These are phyloP conservation scores for Atkinsonella texensis DNA, from an alignment of 2,329 filamentous ascomycete species.

Conservation along the genomic window DNA sequence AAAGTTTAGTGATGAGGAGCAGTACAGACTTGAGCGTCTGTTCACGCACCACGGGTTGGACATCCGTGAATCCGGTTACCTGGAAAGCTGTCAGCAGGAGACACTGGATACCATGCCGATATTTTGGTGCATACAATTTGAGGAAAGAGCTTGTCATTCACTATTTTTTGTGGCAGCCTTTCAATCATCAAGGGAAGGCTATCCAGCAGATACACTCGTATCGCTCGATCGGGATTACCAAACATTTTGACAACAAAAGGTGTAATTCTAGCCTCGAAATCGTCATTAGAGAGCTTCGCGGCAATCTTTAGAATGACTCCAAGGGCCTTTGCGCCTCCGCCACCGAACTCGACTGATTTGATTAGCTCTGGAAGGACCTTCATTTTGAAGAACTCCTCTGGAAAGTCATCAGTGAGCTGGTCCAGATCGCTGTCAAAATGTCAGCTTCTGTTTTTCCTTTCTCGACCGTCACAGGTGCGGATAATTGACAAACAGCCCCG, in stretches of 20 bases:
- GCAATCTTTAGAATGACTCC: constrained; percentile 83
- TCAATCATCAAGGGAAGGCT: constrained; percentile 87
- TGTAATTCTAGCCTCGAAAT: constrained; percentile 74
- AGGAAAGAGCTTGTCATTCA: constrained; percentile 95
- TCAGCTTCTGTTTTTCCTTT: constrained; percentile 12
- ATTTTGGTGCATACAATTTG: constrained; percentile 54
- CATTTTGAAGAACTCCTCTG: constrained; percentile 96
- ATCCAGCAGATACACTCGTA: constrained; percentile 83
- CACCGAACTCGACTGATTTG: constrained; percentile 98
- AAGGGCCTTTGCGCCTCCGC: constrained; percentile 86
- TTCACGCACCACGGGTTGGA: constrained; percentile 83
- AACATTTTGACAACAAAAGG: constrained; percentile 84
- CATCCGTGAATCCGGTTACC: constrained; percentile 89
- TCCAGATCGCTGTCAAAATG: constrained; percentile 54
- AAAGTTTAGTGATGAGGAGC: constrained; percentile 75
- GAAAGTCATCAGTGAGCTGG: constrained; percentile 81
- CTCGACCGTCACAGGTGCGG: background rate
- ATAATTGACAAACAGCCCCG: constrained; percentile 16
- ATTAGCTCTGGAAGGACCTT: constrained; percentile 89
- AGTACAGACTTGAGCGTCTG: constrained; percentile 93
- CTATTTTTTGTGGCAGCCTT: constrained; percentile 70
- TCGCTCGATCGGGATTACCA: constrained; percentile 78
- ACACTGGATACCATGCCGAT: background rate
- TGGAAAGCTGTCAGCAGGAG: constrained; percentile 21
- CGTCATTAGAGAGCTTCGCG: constrained; percentile 73